These are phyloP conservation scores for Nothophoma quercina DNA, from an alignment of 2,329 filamentous ascomycete species.

Conservation along the genomic window DNA sequence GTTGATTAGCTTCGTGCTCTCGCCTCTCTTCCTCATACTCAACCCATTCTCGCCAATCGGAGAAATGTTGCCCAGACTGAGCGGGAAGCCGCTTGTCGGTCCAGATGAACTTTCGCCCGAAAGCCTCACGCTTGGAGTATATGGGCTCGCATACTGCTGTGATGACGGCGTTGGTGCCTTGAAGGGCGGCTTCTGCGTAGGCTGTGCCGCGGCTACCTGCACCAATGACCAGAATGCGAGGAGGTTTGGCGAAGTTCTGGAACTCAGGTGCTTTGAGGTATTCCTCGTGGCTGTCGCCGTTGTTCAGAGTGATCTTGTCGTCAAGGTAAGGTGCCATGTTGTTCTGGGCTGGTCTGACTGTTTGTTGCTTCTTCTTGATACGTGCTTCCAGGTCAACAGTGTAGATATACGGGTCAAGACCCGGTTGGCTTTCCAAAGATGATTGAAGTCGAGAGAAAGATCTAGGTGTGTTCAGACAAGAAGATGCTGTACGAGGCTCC, in stretches of 20 bases:
- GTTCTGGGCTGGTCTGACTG: background rate
- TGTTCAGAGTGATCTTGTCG: background rate
- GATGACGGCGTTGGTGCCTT: constrained; percentile 64
- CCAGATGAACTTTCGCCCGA: constrained; percentile 80
- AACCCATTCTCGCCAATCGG: constrained; percentile 78
- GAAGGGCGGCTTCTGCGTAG: constrained; percentile 39
- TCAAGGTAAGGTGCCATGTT: constrained; percentile 4
- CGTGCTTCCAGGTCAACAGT: no score
- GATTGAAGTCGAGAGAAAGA: background rate
- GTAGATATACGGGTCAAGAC: no score
- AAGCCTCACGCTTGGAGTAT: constrained; percentile 74
- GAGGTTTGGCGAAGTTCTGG: constrained; percentile 32
- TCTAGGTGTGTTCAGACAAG: background rate
- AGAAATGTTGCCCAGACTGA: constrained; percentile 70
- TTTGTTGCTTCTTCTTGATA: no score
- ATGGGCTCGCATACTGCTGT: constrained; percentile 83
- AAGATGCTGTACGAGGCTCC: background rate
- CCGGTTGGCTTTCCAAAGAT: no score
- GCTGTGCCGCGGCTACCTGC: constrained; percentile 49
- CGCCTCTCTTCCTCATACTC: constrained; percentile 72
- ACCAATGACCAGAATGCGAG: constrained; percentile 49
- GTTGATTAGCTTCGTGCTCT: constrained; percentile 46
- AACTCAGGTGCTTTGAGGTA: constrained; percentile 27
- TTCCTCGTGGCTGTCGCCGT: background rate
- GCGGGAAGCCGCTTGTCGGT: constrained; percentile 44